Conservation (phyloP, 441 rosid species). For the Populus hybrid region DNA sequence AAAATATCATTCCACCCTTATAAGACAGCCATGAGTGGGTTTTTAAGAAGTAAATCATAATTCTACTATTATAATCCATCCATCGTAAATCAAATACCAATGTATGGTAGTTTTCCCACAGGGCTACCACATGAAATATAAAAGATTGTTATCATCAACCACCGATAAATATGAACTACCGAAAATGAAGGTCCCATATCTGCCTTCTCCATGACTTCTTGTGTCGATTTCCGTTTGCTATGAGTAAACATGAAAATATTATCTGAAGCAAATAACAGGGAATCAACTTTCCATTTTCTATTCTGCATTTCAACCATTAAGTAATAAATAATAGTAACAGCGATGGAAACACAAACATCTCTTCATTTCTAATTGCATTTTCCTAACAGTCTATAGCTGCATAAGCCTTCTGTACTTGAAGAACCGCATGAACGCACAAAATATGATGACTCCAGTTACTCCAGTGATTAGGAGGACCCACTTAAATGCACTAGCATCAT, state of each 20-base stretch:
- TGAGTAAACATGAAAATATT: not conserved
- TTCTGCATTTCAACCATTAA: slow-evolving; percentile 8
- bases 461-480: slow-evolving; percentile 91
- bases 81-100: too few relatives aligned
- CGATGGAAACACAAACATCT: not conserved
- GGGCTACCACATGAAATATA: too few relatives aligned
- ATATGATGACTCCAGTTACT: slow-evolving; percentile 51
- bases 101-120: too few relatives aligned
- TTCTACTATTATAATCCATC: too few relatives aligned
- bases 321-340: not conserved
- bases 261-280: not conserved
- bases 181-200: not conserved
- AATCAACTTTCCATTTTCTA: slow-evolving; percentile 11
- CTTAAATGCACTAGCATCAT: slow-evolving; percentile 61
- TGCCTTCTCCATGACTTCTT: not conserved
- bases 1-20: too few relatives aligned
- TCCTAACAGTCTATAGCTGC: slow-evolving; percentile 48
- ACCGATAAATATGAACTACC: not conserved
- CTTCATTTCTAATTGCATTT: not conserved
- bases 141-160: not conserved
- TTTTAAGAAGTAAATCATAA: too few relatives aligned
- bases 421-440: slow-evolving; percentile 79
- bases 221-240: not conserved
- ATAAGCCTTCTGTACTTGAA: slow-evolving; percentile 89
- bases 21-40: too few relatives aligned